Evolutionary conservation across 805 yeast species (phyloP).

Genomic region (Yarrowia sp.): DNA sequence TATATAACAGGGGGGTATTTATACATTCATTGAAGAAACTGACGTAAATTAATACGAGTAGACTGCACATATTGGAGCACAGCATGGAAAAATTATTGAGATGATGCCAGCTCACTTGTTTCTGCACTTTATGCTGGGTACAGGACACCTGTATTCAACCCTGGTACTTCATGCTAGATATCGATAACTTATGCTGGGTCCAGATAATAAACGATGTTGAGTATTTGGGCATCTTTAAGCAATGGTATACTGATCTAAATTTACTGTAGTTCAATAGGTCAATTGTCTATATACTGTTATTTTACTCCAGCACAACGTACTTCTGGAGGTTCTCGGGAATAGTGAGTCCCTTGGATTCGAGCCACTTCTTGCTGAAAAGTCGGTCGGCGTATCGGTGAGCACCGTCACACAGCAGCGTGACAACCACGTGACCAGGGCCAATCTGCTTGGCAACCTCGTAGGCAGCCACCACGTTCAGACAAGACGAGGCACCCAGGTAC

Average conservation of each 20-base stretch:
- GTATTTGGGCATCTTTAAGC: no score
- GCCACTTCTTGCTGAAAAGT: conserved; percentile 74
- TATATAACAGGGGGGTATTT: background rate
- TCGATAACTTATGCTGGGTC: no score
- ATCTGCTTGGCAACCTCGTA: conserved; percentile 66
- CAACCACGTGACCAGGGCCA: conserved; percentile 77
- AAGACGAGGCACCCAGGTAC: conserved; percentile 87
- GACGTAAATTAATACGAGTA: background rate
- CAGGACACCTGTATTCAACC: no score
- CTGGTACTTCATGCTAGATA: no score
- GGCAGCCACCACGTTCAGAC: conserved; percentile 89
- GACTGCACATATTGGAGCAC: no score
- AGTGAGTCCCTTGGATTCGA: conserved; percentile 63
- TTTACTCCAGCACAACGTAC: conserved; percentile 51
- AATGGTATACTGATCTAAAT: no score
- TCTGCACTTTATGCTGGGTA: no score
- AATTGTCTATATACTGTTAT: background rate
- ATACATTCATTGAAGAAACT: background rate
- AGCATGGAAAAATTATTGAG: no score
- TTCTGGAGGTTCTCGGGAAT: conserved; percentile 68
- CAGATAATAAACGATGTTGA: no score
- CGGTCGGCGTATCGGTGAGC: conserved; percentile 87
- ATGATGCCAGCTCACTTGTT: no score
- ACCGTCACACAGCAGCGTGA: conserved; percentile 84
- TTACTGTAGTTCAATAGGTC: no score